Evolutionary conservation across 2,329 filamentous ascomycete species (phyloP).

Genomic region (Phaeosphaeria sp.): DNA sequence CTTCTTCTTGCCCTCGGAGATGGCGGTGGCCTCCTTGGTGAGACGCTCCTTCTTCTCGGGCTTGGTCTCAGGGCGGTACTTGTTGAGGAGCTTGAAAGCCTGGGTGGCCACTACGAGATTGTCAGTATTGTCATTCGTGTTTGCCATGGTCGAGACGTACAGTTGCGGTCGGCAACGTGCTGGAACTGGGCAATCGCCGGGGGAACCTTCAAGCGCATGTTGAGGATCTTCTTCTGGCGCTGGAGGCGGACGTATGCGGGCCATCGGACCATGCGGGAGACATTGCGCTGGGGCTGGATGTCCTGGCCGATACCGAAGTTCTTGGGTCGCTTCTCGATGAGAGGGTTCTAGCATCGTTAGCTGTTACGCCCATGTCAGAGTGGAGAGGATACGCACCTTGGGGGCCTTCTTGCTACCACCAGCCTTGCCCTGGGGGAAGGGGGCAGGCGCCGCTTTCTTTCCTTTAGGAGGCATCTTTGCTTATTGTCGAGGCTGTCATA

Average conservation of each 20-base stretch:
- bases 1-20: slow-evolving; percentile 99
- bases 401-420: slow-evolving; percentile 84
- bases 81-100: slow-evolving; percentile 99
- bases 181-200: slow-evolving; percentile 98
- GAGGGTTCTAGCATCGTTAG: slow-evolving; percentile 77
- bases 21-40: slow-evolving; percentile 95
- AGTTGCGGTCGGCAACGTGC: slow-evolving; percentile 73
- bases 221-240: slow-evolving; percentile 93
- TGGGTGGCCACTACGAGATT: slow-evolving; percentile 74
- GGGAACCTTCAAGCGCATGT: slow-evolving; percentile 97
- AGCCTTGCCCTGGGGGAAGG: slow-evolving; percentile 72
- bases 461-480: slow-evolving; percentile 71
- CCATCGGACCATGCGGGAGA: slow-evolving; percentile 88
- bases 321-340: slow-evolving; percentile 95
- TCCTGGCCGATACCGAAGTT: slow-evolving; percentile 99
- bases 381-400: slow-evolving; percentile 73
- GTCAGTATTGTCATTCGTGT: slow-evolving; percentile 75
- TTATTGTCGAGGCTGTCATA: slow-evolving; percentile 90
- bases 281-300: slow-evolving; percentile 78
- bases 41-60: slow-evolving; percentile 99
- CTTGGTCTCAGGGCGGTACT: slow-evolving; percentile 99
- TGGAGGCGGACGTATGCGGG: slow-evolving; percentile 94
- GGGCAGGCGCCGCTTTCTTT: slow-evolving; percentile 98
- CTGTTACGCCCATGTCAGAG: slow-evolving; percentile 10
- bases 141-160: slow-evolving; percentile 22